These are phyloP conservation scores for Boletus rubescentipes DNA, from an alignment of 768 basidiomycete genomes.

Conservation along the genomic window DNA sequence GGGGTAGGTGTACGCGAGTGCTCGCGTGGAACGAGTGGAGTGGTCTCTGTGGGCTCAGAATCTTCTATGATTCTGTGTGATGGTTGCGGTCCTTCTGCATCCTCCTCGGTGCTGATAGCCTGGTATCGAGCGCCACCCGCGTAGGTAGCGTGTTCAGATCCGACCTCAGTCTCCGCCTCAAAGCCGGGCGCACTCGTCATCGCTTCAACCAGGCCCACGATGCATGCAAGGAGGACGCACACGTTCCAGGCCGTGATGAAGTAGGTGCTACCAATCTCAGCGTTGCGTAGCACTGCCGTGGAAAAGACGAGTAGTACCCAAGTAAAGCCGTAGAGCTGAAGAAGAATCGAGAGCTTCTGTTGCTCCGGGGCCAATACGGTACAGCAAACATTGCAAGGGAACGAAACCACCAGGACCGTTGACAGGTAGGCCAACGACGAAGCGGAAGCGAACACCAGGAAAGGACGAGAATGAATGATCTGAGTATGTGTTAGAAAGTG, in stretches of 20 bases:
- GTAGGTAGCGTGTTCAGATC: slow-evolving; percentile 5
- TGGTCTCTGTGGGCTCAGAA: slow-evolving; percentile 51
- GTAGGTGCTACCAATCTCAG: slow-evolving; percentile 54
- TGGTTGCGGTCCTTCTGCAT: slow-evolving; percentile 11
- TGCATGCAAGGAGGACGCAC: slow-evolving; percentile 41
- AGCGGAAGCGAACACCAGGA: slow-evolving; percentile 49
- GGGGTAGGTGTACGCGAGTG: slow-evolving; percentile 4
- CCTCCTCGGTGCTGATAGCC: slow-evolving; percentile 23
- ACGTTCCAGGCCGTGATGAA: slow-evolving; percentile 56
- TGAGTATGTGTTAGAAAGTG: slow-evolving; percentile 26
- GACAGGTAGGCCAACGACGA: slow-evolving; percentile 52
- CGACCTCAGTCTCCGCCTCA: slow-evolving; percentile 4
- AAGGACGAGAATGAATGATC: slow-evolving; percentile 61
- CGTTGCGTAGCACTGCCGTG: slow-evolving; percentile 43
- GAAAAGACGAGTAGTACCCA: slow-evolving; percentile 57
- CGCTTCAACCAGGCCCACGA: slow-evolving; percentile 39
- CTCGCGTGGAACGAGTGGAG: slow-evolving; percentile 49
- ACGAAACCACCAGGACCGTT: slow-evolving; percentile 42
- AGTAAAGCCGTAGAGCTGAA: slow-evolving; percentile 56
- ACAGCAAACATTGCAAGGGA: slow-evolving; percentile 29
- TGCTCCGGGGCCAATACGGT: slow-evolving; percentile 31
- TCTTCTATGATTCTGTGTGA: slow-evolving; percentile 32
- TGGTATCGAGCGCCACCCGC: slow-evolving; percentile 26
- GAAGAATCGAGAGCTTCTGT: slow-evolving; percentile 50
- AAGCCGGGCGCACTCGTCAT: slow-evolving; percentile 20